Evolutionary conservation across 176 grass and related monocot genomes (phyloP), one percentile per base, ranked within the genome.

Genomic region (Luzula sylvatica): DNA sequence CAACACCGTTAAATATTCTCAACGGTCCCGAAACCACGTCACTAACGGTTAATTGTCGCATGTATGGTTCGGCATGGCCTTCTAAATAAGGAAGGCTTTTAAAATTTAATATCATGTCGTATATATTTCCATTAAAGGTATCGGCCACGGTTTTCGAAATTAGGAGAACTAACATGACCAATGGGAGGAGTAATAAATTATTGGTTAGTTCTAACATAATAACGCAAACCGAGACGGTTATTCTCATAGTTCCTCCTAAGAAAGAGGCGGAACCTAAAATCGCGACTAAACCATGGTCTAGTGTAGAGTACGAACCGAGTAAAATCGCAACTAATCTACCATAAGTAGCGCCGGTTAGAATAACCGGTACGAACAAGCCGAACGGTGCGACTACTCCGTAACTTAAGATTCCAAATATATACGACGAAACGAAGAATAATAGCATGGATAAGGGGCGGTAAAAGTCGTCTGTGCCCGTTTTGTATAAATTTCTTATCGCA

Each of bases 351-450:
- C 90, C 90, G 1, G 90, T 96, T 50, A 96, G 77, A 60, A 96
- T 96, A 47, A 96, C 71, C 23, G 90, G 90, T 4, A 96, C 77
- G 4, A 96, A 96, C 6, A 88, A 70, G 6, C 90, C 90, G 0
- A 87, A 88, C 16, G 90, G 90, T 4, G 90, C 80, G 0, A 87
- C 90, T 2, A 95, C 90, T 40, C 90, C 90, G 55, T 95, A 95
- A 67, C 90, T 95, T 15, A 95, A 72, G 7, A 95, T 51, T 57
- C 90, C 80, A 0, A 95, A 75, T 5, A 56, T 56, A 46, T 95
- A 95, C 3, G 90, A 86, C 3, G 90, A 54, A 3, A 79, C 4
- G 45, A 95, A 95, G 70, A 88, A 86, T 3, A 65, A 27, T 40
- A 77, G 0, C 70, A 95, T 79, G 41, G 90, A 88, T 4, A 39